These are phyloP conservation scores for Cichorium intybus DNA, from an alignment of 140 eudicot genomes.

Conservation along the genomic window DNA sequence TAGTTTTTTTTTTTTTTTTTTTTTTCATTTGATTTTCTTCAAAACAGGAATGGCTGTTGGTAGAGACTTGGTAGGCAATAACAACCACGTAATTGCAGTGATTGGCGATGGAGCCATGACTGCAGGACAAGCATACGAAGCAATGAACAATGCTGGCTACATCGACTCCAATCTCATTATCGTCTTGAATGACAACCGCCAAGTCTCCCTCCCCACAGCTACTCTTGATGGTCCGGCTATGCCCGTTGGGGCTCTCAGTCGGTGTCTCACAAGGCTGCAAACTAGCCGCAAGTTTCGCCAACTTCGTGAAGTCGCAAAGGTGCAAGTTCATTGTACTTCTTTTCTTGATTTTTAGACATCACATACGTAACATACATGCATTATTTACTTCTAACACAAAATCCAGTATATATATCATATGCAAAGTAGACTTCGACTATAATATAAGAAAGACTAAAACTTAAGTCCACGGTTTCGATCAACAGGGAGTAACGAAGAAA, in stretches of 20 bases:
- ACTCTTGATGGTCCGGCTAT: slow-evolving; percentile 67
- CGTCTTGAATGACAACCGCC: slow-evolving; percentile 61
- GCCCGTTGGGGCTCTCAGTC: slow-evolving; percentile 75
- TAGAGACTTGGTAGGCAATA: slow-evolving; percentile 57
- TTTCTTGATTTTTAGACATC: neutral
- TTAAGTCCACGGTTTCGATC: neutral
- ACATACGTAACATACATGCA: neutral
- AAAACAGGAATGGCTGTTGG: slow-evolving; percentile 51
- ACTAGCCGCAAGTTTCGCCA: slow-evolving; percentile 42
- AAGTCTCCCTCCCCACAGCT: slow-evolving; percentile 75
- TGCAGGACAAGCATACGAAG: slow-evolving; percentile 81
- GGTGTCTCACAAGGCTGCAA: slow-evolving; percentile 49
- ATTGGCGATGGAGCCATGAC: slow-evolving; percentile 89
- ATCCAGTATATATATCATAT: no score
- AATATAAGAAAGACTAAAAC: neutral
- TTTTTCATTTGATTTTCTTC: no score
- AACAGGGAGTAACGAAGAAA: slow-evolving; percentile 52
- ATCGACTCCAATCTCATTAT: slow-evolving; percentile 57
- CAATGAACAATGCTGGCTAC: slow-evolving; percentile 74
- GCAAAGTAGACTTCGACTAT: no score
- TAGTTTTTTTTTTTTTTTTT: no score
- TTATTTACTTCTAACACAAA: no score
- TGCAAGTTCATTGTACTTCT: slow-evolving; percentile 13
- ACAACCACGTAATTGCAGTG: slow-evolving; percentile 61
- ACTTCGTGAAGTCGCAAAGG: slow-evolving; percentile 56